A percentile compares a stretch with the other conserved stretches of the same genome.
Conservation (phyloP, 2,329 filamentous ascomycete genomes). For the Calonectria montana region DNA sequence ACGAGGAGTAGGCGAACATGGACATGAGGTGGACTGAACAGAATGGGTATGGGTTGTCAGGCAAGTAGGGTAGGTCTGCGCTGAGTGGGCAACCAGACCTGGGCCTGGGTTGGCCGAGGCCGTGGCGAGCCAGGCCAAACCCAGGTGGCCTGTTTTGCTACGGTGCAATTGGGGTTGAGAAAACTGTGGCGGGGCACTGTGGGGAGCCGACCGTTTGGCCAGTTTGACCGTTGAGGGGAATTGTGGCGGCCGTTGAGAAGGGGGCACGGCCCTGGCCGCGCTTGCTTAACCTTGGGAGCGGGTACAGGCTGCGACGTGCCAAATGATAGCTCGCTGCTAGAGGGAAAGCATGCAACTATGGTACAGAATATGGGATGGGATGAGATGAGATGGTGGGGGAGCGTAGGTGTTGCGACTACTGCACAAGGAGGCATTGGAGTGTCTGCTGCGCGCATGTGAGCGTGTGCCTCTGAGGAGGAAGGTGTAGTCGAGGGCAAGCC, state of each 20-base stretch:
- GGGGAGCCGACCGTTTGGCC: conserved; percentile 27
- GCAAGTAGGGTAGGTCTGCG: conserved; percentile 7
- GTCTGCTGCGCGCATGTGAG: background rate
- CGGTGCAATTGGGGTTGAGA: conserved; percentile 20
- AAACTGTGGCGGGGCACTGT: conserved; percentile 36
- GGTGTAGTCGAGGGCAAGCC: background rate
- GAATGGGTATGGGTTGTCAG: conserved; percentile 10
- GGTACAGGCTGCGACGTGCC: background rate
- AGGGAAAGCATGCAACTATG: background rate
- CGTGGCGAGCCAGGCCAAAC: conserved; percentile 21
- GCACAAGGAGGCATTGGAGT: background rate
- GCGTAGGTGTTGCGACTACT: background rate
- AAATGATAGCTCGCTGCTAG: background rate
- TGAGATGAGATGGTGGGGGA: background rate
- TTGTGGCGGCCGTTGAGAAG: conserved; percentile 42
- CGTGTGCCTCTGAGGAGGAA: background rate
- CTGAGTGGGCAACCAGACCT: conserved; percentile 15
- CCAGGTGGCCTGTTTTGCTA: conserved; percentile 26
- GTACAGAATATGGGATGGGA: background rate
- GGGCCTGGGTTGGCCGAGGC: conserved; percentile 29
- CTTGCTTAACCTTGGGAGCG: conserved; percentile 26
- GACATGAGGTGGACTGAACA: conserved; percentile 16
- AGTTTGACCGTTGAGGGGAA: conserved; percentile 38
- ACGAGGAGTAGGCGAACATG: conserved; percentile 30
- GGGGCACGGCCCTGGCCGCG: conserved; percentile 43